Evolutionary conservation across 352 stramenopile species (phyloP).

Genomic region (Pythium phragmiticola): DNA sequence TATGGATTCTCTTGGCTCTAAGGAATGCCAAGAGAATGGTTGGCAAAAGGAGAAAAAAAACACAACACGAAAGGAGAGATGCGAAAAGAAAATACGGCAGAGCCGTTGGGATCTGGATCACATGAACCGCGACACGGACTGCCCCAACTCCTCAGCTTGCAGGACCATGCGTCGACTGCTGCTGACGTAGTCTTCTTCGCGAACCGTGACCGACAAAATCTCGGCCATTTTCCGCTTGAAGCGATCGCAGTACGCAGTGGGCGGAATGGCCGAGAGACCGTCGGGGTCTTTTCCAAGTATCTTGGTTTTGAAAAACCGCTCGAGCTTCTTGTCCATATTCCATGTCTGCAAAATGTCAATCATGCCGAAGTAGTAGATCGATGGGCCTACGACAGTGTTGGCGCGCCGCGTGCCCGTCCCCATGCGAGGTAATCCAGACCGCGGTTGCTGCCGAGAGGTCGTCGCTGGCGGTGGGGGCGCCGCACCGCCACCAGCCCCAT

Average conservation of each 20-base stretch:
- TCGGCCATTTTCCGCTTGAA: conserved; percentile 89
- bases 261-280: conserved; percentile 77
- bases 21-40: background rate
- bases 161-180: conserved; percentile 23
- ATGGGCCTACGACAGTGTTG: conserved; percentile 86
- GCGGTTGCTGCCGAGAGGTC: conserved; percentile 28
- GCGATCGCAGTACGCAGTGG: conserved; percentile 83
- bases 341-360: conserved; percentile 89
- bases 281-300: conserved; percentile 77
- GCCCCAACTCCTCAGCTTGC: conserved; percentile 10
- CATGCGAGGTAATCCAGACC: conserved; percentile 44
- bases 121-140: conserved; percentile 24
- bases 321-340: conserved; percentile 90
- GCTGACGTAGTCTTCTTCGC: conserved; percentile 55
- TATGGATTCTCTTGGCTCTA: background rate
- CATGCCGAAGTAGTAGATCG: conserved; percentile 87
- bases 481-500: background rate
- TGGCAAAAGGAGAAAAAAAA: conserved; percentile 6
- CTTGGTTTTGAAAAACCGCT: conserved; percentile 87
- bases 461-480: background rate
- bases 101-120: conserved; percentile 6
- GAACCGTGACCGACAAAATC: conserved; percentile 70
- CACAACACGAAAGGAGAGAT: conserved; percentile 23
- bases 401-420: conserved; percentile 71
- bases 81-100: background rate